Base-by-base conservation (phyloP, 352 stramenopile species). In the Globisporangium viniferum region DNA sequence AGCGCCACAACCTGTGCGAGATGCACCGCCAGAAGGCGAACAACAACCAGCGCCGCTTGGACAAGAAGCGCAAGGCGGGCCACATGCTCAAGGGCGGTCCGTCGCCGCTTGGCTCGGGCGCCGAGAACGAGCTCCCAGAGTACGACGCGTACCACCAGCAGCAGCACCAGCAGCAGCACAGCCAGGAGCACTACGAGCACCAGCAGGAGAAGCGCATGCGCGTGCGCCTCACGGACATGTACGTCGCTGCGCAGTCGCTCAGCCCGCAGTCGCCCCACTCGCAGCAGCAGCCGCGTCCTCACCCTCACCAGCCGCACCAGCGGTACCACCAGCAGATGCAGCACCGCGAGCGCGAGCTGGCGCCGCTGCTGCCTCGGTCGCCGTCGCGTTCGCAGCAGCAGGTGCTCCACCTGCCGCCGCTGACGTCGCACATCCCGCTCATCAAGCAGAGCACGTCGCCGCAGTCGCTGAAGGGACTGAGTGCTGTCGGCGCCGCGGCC, bases 1-100 rank as follows among this genome's bases (percentile, higher is more conserved):
- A 91, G 59, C 78, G 86, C 51, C 88, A 95, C 77, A 92, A 90
- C 51, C 76, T 95, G 70, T 95, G 88, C 72, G 86, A 95, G 69
- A 84, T 91, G 74, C 88, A 95, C 71, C 84, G 88, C 3, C 82
- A 89, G 67, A 89, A 89, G 44, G 88, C 88, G 59, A 95, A 95
- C 70, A 83, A 83, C 63, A 93, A 91, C 70, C 88, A 95, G 70
- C 84, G 86, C 9, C 86, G 87, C 24, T 78, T 93, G 9, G 84
- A 95, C 73, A 85, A 89, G 59, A 86, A 86, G 68, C 82, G 84
- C 61, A 92, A 92, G 68, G 77, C 76, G 31, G 76, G 79, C 7
- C 76, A 84, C 44, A 41, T 70, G 44, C 2, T 65, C 18, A 70
- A 70, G 39, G 18, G 53, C 12, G 39, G 39, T 2, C 39, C 39